These are phyloP conservation scores for Acer yangbiense DNA, from an alignment of 345 rosid genomes.

Conservation along the genomic window DNA sequence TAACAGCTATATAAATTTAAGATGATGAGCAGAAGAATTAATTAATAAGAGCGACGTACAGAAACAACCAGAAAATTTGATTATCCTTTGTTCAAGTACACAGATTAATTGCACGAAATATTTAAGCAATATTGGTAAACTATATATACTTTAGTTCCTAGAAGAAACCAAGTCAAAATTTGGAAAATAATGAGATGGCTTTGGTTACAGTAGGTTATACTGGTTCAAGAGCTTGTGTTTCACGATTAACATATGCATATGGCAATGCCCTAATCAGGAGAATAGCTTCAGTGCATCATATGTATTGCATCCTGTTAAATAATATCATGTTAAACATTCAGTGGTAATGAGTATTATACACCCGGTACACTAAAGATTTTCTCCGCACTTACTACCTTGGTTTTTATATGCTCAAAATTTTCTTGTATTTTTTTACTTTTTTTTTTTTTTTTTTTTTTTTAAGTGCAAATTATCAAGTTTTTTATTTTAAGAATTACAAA, in stretches of 20 bases:
- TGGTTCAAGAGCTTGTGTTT: conserved; percentile 11
- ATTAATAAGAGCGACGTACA: neutral
- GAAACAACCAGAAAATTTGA: conserved; percentile 4
- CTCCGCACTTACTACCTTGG: neutral
- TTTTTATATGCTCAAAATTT: too few relatives aligned
- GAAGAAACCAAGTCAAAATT: conserved; percentile 2
- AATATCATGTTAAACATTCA: too few relatives aligned
- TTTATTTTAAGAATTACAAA: too few relatives aligned
- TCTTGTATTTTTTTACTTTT: too few relatives aligned
- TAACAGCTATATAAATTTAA: neutral
- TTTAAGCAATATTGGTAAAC: neutral
- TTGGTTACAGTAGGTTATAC: neutral
- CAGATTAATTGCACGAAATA: neutral
- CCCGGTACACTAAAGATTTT: neutral
- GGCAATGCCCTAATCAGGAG: neutral
- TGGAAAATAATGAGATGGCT: neutral
- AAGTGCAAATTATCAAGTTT: neutral
- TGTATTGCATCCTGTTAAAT: neutral
- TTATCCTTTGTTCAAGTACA: neutral
- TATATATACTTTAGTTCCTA: neutral
- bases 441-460: too few relatives aligned
- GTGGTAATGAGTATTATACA: too few relatives aligned
- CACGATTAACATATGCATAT: neutral
- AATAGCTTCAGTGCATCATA: neutral
- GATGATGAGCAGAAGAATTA: neutral